phyloP scores from a whole-genome alignment of 768 basidiomycete species.

The Kwoniella newhampshirensis region DNA sequence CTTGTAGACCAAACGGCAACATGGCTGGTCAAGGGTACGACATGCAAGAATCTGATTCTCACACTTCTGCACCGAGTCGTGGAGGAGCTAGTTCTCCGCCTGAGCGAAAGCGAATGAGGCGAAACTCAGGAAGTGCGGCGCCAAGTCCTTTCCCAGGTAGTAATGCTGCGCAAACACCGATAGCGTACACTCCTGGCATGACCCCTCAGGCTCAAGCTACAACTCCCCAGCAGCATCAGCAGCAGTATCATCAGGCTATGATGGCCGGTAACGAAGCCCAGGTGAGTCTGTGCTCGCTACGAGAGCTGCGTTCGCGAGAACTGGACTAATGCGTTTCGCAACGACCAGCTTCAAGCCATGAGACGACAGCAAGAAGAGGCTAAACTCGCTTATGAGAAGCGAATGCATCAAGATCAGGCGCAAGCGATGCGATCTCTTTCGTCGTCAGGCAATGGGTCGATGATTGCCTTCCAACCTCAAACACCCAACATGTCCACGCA shows the following conservation, averaged over 20 bases:
- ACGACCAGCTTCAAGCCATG: constrained; percentile 24
- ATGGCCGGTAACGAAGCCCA: constrained; percentile 17
- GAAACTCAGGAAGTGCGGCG: constrained; percentile 44
- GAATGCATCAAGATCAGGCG: constrained; percentile 36
- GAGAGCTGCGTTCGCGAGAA: no score
- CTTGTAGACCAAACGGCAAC: constrained; percentile 22
- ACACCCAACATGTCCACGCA: constrained; percentile 35
- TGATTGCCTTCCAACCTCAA: constrained; percentile 28
- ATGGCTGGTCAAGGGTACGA: constrained; percentile 7
- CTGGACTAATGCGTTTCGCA: no score
- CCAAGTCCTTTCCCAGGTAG: constrained; percentile 36
- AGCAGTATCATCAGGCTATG: constrained; percentile 20
- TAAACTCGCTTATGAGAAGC: constrained; percentile 30
- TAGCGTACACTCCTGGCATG: constrained; percentile 15
- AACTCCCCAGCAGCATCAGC: constrained; percentile 30
- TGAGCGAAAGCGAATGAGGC: constrained; percentile 43
- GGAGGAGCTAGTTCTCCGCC: constrained; percentile 36
- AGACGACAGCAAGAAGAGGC: constrained; percentile 35
- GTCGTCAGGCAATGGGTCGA: constrained; percentile 11
- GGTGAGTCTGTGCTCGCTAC: constrained; percentile 13
- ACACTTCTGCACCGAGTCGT: constrained; percentile 11
- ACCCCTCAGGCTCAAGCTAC: constrained; percentile 21
- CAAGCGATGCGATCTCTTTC: constrained; percentile 24
- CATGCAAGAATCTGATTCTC: constrained; percentile 25
- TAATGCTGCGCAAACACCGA: constrained; percentile 23